phyloP scores from a whole-genome alignment of 176 grass and related monocot species.

The Triticum dicoccoides region DNA sequence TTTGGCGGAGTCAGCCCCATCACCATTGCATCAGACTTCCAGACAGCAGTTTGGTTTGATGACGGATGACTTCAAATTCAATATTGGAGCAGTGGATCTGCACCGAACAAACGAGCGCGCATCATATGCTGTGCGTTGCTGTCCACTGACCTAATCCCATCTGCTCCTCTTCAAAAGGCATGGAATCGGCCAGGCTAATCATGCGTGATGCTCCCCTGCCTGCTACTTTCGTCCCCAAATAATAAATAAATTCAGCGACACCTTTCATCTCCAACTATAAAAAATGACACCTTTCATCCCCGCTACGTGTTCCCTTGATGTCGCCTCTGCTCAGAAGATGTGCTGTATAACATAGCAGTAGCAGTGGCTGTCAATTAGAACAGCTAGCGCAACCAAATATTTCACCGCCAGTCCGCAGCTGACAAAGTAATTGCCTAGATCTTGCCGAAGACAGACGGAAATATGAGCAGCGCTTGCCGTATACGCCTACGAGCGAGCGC shows the following conservation, averaged over 20 bases:
- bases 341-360: too few relatives aligned
- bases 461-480: background rate
- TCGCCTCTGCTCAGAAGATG: background rate
- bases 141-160: constrained; percentile 37
- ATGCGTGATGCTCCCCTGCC: background rate
- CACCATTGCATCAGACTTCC: background rate
- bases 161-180: constrained; percentile 9
- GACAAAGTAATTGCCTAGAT: background rate
- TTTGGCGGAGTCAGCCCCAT: constrained; percentile 2
- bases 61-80: constrained; percentile 12
- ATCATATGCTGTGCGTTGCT: constrained; percentile 2
- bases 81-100: constrained; percentile 11
- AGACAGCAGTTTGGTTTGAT: background rate
- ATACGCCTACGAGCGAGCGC: background rate
- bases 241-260: background rate
- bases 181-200: constrained; percentile 21
- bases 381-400: background rate
- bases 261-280: background rate
- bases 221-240: background rate
- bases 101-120: constrained; percentile 10
- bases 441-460: background rate
- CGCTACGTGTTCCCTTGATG: background rate
- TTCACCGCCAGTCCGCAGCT: background rate
- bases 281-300: background rate
- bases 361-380: background rate